Percentiles rank a stretch among this genome's conserved stretches.
These are phyloP conservation scores for Chamaecyparis obtusa DNA, from an alignment of 75 land plant genomes.

Conservation along the genomic window DNA sequence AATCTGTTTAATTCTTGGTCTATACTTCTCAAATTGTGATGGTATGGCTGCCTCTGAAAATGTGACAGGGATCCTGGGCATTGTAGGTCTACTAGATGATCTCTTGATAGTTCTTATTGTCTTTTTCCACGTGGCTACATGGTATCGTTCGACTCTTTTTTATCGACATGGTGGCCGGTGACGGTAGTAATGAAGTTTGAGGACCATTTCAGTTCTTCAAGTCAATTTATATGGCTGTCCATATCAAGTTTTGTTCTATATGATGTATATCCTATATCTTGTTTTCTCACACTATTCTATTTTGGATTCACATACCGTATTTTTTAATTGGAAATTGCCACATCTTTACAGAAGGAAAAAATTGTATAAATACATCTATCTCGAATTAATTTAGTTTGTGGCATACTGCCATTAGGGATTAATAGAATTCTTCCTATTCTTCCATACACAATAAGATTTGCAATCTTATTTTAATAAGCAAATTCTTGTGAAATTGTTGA, in stretches of 20 bases:
- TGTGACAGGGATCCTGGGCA: constrained; percentile 66
- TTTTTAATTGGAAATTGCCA: neutral
- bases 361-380: neutral
- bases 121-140: constrained; percentile 71
- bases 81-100: constrained; percentile 87
- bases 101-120: constrained; percentile 60
- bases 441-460: neutral
- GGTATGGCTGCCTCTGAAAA: neutral
- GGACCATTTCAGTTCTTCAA: neutral
- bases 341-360: neutral
- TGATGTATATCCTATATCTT: neutral
- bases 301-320: neutral
- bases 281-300: neutral
- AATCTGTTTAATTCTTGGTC: neutral
- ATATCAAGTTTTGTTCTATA: neutral
- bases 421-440: neutral
- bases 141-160: constrained; percentile 68
- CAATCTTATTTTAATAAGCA: neutral
- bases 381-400: neutral
- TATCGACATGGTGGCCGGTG: constrained; percentile 61
- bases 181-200: neutral
- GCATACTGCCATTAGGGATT: neutral
- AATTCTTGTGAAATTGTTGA: neutral
- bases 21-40: neutral
- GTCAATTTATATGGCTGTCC: neutral